Evolutionary conservation across 345 rosid genomes (phyloP).

Genomic region (Mallotus nudiflorus): DNA sequence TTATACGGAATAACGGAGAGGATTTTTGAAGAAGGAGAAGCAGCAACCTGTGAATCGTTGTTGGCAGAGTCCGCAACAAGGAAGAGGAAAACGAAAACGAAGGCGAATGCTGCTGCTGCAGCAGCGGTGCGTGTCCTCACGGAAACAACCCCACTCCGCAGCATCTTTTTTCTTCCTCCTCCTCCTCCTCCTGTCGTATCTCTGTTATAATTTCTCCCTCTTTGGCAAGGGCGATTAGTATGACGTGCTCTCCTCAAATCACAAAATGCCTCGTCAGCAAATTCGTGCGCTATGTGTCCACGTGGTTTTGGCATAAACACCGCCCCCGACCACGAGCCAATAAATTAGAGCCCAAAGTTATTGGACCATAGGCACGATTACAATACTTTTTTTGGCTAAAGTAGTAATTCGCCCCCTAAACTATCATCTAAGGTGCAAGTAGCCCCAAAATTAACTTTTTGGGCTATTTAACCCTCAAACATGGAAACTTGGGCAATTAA

Average conservation of each 20-base stretch:
- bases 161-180: slow-evolving; percentile 11
- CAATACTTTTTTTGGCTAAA: no score
- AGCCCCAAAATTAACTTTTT: no score
- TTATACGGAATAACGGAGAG: no score
- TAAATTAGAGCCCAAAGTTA: neutral
- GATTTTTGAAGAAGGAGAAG: neutral
- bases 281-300: neutral
- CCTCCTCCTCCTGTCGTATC: neutral
- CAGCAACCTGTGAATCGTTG: slow-evolving; percentile 41
- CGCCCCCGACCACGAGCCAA: no score
- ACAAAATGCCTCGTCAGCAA: neutral
- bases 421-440: no score
- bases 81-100: slow-evolving; percentile 39
- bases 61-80: slow-evolving; percentile 32
- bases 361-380: neutral
- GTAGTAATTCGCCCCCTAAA: no score
- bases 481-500: no score
- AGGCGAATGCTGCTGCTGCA: slow-evolving; percentile 34
- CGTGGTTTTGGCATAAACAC: no score
- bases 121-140: slow-evolving; percentile 15
- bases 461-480: no score
- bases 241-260: slow-evolving; percentile 15
- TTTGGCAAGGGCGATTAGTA: neutral
- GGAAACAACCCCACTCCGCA: slow-evolving; percentile 16
- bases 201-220: neutral